Evolutionary conservation across 148 eudicot genomes (phyloP).

Genomic region (Beta vulgaris): DNA sequence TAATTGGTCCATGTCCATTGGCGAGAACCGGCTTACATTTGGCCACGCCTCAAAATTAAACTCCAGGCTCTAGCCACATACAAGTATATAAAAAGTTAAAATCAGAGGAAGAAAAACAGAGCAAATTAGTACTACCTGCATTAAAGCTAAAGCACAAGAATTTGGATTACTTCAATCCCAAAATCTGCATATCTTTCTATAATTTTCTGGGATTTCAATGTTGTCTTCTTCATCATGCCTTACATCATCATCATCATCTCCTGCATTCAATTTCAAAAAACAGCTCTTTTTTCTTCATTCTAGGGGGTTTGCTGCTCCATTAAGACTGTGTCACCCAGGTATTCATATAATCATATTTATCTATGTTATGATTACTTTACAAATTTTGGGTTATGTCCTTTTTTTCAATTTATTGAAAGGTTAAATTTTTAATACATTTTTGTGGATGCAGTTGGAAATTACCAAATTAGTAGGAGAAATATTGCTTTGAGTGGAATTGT

Average conservation of each 20-base stretch:
- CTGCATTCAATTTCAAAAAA: constrained; percentile 14
- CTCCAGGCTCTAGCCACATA: constrained; percentile 4
- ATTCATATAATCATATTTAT: neutral
- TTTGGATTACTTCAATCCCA: too few species aligned
- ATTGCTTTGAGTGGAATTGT: constrained; percentile 66
- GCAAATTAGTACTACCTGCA: too few species aligned
- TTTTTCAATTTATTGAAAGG: neutral
- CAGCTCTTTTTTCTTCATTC: constrained; percentile 23
- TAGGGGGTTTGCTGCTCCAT: constrained; percentile 20
- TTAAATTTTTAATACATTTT: neutral
- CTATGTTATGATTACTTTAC: neutral
- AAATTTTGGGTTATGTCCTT: neutral
- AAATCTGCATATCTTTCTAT: too few species aligned
- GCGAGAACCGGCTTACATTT: constrained; percentile 3
- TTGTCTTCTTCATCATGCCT: constrained; percentile 28
- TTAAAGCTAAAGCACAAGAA: too few species aligned
- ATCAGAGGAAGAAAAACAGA: neutral
- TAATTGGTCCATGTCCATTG: neutral
- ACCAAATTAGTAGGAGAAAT: constrained; percentile 65
- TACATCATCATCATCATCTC: constrained; percentile 28
- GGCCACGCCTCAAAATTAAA: constrained; percentile 19
- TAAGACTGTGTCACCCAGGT: constrained; percentile 22
- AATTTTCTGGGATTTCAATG: neutral
- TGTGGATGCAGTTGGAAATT: constrained; percentile 45
- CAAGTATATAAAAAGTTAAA: neutral